phyloP scores from a whole-genome alignment of 805 yeast genomes.

The Cyberlindnera subsufficiens region DNA sequence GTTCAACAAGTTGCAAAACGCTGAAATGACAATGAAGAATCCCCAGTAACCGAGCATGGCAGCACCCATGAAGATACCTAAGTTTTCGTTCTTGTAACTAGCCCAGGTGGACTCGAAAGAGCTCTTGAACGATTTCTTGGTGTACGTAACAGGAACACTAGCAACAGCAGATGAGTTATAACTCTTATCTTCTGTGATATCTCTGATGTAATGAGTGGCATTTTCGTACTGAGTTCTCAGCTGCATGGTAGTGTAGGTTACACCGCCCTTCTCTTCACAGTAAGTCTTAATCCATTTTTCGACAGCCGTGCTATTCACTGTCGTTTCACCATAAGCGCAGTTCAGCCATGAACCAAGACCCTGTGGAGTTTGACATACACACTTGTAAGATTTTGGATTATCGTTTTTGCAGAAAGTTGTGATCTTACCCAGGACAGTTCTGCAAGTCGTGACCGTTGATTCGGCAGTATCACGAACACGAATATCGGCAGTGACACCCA shows the following conservation, averaged over 20 bases:
- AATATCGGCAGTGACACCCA: slow-evolving; percentile 3
- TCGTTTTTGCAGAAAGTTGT: slow-evolving; percentile 22
- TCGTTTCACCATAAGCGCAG: slow-evolving; percentile 22
- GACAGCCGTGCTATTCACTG: slow-evolving; percentile 6
- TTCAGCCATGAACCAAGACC: slow-evolving; percentile 26
- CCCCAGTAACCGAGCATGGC: slow-evolving; percentile 47
- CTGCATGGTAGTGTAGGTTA: slow-evolving; percentile 27
- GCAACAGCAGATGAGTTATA: slow-evolving; percentile 30
- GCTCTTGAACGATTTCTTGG: slow-evolving; percentile 21
- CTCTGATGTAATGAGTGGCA: slow-evolving; percentile 36
- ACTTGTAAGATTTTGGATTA: slow-evolving; percentile 15
- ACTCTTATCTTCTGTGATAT: slow-evolving; percentile 25
- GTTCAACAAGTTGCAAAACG: slow-evolving; percentile 24
- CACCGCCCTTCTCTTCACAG: slow-evolving; percentile 19
- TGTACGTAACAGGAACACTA: slow-evolving; percentile 31
- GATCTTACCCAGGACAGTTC: slow-evolving; percentile 17
- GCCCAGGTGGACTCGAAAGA: slow-evolving; percentile 21
- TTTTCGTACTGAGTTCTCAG: slow-evolving; percentile 34
- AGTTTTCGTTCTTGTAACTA: slow-evolving; percentile 31
- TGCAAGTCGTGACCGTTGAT: slow-evolving; percentile 21
- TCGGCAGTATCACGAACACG: slow-evolving; percentile 13
- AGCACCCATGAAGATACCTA: slow-evolving; percentile 41
- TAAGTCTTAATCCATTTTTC: slow-evolving; percentile 22
- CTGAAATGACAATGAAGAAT: slow-evolving; percentile 34
- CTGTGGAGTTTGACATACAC: slow-evolving; percentile 23